Percentiles rank a stretch among this genome's conserved stretches.
Conservation (phyloP, 2,329 filamentous ascomycete genomes). For the Cryphonectria radicalis region DNA sequence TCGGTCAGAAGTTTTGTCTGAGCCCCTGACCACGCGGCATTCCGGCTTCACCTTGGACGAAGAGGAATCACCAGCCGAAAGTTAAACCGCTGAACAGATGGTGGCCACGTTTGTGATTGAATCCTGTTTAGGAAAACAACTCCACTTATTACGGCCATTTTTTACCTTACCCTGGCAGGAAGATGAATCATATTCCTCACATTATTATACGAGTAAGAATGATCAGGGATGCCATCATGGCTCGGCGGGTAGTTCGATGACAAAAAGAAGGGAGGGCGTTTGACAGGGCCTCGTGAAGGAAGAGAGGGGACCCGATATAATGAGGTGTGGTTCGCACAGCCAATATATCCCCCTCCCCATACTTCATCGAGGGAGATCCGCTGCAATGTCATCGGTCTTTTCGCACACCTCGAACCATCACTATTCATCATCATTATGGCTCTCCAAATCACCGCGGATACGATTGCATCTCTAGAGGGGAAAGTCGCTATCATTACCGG, state of each 20-base stretch:
- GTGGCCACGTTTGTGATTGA: not conserved
- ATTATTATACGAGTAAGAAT: not conserved
- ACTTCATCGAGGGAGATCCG: not conserved
- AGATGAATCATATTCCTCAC: not conserved
- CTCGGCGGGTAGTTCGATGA: not conserved
- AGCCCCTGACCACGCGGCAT: not conserved
- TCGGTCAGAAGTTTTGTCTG: not conserved
- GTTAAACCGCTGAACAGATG: not conserved
- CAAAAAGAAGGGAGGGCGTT: not conserved
- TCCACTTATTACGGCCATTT: not conserved
- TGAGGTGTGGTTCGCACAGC: not conserved
- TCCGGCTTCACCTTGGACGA: not conserved
- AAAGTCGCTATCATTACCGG: conserved; percentile 12
- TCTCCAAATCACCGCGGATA: not conserved
- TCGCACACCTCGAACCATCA: not conserved
- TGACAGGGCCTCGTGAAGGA: not conserved
- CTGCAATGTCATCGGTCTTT: not conserved
- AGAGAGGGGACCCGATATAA: not conserved
- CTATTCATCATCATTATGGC: not conserved
- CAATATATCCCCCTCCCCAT: not conserved
- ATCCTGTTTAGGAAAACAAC: not conserved
- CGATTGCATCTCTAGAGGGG: not conserved
- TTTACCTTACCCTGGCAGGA: not conserved
- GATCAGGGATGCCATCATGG: not conserved
- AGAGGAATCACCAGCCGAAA: not conserved